Evolutionary conservation across 129 eudicot genomes (phyloP).

Genomic region (Flaveria robusta): DNA sequence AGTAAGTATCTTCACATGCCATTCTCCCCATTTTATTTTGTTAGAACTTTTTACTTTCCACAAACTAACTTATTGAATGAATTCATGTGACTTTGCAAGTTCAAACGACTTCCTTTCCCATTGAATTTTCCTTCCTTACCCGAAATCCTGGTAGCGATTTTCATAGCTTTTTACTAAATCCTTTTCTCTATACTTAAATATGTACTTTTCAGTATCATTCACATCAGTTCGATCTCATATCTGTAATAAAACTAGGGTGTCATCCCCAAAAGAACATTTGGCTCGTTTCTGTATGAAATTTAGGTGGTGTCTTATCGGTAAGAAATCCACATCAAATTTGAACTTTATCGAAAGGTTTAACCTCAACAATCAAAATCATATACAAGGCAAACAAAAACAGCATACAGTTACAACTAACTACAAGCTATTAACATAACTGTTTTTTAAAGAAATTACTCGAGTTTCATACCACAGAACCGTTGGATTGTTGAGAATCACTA

Average conservation of each 20-base stretch:
- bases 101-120: slow-evolving; percentile 11
- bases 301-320: no score
- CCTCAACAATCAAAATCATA: background rate
- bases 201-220: slow-evolving; percentile 1
- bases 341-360: background rate
- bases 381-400: slow-evolving; percentile 1
- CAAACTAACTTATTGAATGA: slow-evolving; percentile 16
- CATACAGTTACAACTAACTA: slow-evolving; percentile 1
- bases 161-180: slow-evolving; percentile 4
- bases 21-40: slow-evolving; percentile 20
- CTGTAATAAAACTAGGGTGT: background rate
- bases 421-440: background rate
- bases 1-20: slow-evolving; percentile 36
- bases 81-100: slow-evolving; percentile 7
- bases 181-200: slow-evolving; percentile 1
- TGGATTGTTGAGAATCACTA: slow-evolving; percentile 61
- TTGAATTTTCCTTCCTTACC: slow-evolving; percentile 8
- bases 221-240: slow-evolving; percentile 21
- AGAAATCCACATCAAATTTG: background rate
- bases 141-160: slow-evolving; percentile 1
- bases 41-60: slow-evolving; percentile 13
- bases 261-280: background rate
- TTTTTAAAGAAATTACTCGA: background rate
- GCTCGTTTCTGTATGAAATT: background rate
- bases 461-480: slow-evolving; percentile 68